These are phyloP conservation scores for Plasmodium falciparum DNA, from an alignment of 169 alveolate species.

Conservation along the genomic window DNA sequence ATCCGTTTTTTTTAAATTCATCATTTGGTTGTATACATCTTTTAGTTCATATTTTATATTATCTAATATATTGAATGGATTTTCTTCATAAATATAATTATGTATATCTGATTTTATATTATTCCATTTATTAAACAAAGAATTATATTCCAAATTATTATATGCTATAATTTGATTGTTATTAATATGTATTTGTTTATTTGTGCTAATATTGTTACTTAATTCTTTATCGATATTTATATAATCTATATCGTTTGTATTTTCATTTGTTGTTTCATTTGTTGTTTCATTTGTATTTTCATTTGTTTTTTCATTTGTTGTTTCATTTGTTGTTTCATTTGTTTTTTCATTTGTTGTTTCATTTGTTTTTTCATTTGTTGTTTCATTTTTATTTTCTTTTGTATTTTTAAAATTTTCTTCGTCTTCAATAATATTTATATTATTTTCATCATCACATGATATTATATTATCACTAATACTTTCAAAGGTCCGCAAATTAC, in stretches of 20 bases:
- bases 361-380: background rate
- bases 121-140: slow-evolving; percentile 7
- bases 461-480: background rate
- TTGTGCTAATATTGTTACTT: background rate
- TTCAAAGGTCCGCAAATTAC: slow-evolving; percentile 4
- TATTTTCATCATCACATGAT: background rate
- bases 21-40: slow-evolving; percentile 52
- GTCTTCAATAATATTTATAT: background rate
- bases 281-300: background rate
- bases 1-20: slow-evolving; percentile 18
- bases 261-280: too few relatives aligned
- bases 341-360: background rate
- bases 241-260: too few relatives aligned
- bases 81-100: slow-evolving; percentile 17
- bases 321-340: background rate
- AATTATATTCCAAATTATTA: slow-evolving; percentile 12
- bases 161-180: slow-evolving; percentile 60
- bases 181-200: background rate
- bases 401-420: background rate
- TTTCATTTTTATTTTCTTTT: background rate
- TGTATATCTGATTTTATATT: slow-evolving; percentile 8
- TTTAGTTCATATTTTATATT: slow-evolving; percentile 39
- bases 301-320: background rate
- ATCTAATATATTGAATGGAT: slow-evolving; percentile 22
- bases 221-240: too few relatives aligned